phyloP scores from a whole-genome alignment of 2,329 filamentous ascomycete genomes.

The Ophiostoma sp. region DNA sequence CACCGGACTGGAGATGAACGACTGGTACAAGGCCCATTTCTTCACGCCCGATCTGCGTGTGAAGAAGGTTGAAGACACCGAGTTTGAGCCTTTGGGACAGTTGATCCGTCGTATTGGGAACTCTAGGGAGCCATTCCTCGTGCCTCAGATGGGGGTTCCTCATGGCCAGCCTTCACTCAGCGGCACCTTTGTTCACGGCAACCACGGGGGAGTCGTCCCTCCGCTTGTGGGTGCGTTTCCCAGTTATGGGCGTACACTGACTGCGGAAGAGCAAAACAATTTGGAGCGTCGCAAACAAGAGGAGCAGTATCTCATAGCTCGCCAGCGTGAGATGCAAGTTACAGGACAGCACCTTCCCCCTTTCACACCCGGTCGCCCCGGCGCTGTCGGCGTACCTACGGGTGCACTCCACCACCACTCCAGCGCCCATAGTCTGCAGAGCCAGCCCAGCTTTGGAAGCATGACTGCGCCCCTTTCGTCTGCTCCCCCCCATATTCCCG shows the following conservation, averaged over 20 bases:
- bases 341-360: constrained; percentile 53
- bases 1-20: constrained; percentile 97
- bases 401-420: constrained; percentile 76
- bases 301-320: constrained; percentile 93
- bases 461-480: constrained; percentile 63
- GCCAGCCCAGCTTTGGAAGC: constrained; percentile 92
- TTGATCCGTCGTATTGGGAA: constrained; percentile 94
- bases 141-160: constrained; percentile 91
- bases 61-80: constrained; percentile 86
- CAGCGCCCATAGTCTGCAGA: constrained; percentile 91
- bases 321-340: constrained; percentile 87
- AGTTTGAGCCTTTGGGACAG: constrained; percentile 93
- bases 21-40: constrained; percentile 99
- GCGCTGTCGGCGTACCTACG: constrained; percentile 38
- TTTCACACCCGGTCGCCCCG: constrained; percentile 28
- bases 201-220: constrained; percentile 63
- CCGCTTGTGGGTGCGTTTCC: constrained; percentile 92
- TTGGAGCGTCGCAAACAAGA: constrained; percentile 94
- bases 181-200: constrained; percentile 39
- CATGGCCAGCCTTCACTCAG: constrained; percentile 66
- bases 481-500: constrained; percentile 47
- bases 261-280: constrained; percentile 96
- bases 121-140: constrained; percentile 92
- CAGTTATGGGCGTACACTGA: constrained; percentile 91
- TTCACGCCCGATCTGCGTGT: constrained; percentile 92